Evolutionary conservation across 2,329 filamentous ascomycete genomes (phyloP).

Genomic region (Penicillium carneum): DNA sequence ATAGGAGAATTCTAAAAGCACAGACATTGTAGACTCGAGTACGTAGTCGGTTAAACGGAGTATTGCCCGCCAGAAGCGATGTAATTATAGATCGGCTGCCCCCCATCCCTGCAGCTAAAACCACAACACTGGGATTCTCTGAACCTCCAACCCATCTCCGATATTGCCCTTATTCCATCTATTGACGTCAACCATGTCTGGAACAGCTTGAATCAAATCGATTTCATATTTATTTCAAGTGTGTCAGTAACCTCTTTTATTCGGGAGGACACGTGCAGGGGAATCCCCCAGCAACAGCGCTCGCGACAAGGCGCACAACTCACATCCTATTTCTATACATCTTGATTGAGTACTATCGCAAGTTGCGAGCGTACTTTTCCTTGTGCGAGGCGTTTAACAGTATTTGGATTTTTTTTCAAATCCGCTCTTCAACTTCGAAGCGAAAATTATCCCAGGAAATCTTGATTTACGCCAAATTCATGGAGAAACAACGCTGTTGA

Average conservation of each 20-base stretch:
- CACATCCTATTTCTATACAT: not conserved
- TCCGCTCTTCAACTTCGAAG: not conserved
- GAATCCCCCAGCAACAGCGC: constrained; percentile 2
- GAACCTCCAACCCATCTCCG: constrained; percentile 26
- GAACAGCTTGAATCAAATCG: not conserved
- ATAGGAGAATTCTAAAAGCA: constrained; percentile 14
- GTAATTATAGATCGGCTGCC: constrained; percentile 43
- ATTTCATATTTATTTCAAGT: not conserved
- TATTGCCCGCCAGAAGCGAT: constrained; percentile 24
- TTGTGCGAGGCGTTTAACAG: not conserved
- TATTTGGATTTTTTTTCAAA: not conserved
- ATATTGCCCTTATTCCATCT: constrained; percentile 18
- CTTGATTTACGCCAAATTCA: constrained; percentile 23
- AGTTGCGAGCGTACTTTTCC: not conserved
- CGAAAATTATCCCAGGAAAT: not conserved
- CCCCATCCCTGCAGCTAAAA: constrained; percentile 44
- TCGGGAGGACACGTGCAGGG: constrained; percentile 4
- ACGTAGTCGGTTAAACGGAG: constrained; percentile 11
- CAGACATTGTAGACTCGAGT: constrained; percentile 15
- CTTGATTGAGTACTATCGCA: not conserved
- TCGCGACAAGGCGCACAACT: not conserved
- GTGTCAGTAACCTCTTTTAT: not conserved
- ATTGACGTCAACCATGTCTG: constrained; percentile 18
- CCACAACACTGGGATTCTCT: constrained; percentile 41
- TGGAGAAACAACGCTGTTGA: constrained; percentile 29